These are phyloP conservation scores for Penicillium digitatum DNA, from an alignment of 2,329 filamentous ascomycete species.

Conservation along the genomic window DNA sequence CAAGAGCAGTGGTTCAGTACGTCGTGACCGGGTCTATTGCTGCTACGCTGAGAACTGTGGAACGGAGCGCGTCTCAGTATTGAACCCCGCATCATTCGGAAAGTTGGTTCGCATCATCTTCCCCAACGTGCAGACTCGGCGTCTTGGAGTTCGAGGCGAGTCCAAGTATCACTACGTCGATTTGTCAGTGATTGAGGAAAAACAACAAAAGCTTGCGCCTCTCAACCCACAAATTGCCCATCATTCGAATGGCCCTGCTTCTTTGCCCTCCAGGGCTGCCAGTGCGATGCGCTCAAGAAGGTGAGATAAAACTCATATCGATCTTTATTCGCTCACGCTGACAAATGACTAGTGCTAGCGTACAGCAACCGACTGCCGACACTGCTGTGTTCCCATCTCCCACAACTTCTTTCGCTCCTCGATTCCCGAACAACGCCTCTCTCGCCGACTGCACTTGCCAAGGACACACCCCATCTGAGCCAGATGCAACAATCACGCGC, in stretches of 20 bases:
- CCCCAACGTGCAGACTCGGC: constrained; percentile 85
- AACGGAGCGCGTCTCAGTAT: constrained; percentile 85
- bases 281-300: constrained; percentile 31
- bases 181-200: constrained; percentile 46
- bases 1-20: constrained; percentile 63
- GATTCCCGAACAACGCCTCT: constrained; percentile 25
- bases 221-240: constrained; percentile 26
- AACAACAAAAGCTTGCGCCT: constrained; percentile 34
- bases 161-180: constrained; percentile 92
- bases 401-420: constrained; percentile 36
- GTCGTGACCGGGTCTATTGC: constrained; percentile 87
- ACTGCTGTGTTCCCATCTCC: constrained; percentile 41
- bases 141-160: constrained; percentile 88
- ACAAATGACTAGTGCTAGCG: constrained; percentile 27
- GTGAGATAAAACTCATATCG: constrained; percentile 17
- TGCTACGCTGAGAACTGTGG: constrained; percentile 92
- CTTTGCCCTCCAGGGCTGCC: constrained; percentile 22
- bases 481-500: constrained; percentile 33
- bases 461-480: constrained; percentile 22
- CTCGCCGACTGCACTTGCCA: constrained; percentile 31
- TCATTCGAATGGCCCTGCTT: constrained; percentile 18
- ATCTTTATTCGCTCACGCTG: constrained; percentile 5
- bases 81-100: constrained; percentile 96
- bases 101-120: constrained; percentile 96
- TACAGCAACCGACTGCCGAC: constrained; percentile 34